A percentile compares a stretch with the other conserved stretches of the same genome.
These are phyloP conservation scores for Arthroderma sp. DNA, from an alignment of 2,329 filamentous ascomycete genomes.

Conservation along the genomic window DNA sequence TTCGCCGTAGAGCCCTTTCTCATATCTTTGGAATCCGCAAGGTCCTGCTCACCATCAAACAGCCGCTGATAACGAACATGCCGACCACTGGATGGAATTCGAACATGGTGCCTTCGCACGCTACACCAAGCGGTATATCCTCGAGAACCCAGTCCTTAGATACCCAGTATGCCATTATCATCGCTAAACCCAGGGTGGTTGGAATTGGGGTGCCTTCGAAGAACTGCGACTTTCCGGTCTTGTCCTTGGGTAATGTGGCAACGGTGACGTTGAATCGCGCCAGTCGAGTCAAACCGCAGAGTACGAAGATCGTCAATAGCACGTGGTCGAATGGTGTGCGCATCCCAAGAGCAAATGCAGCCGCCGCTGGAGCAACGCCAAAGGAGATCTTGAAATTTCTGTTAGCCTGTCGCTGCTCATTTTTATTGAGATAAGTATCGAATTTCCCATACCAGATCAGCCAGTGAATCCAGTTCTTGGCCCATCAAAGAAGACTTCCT, in stretches of 20 bases:
- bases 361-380: slow-evolving; percentile 74
- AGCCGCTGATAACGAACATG: slow-evolving; percentile 79
- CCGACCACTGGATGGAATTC: slow-evolving; percentile 76
- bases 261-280: slow-evolving; percentile 98
- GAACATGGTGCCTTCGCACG: slow-evolving; percentile 51
- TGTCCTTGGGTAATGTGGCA: slow-evolving; percentile 77
- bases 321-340: slow-evolving; percentile 75
- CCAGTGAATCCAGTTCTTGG: slow-evolving; percentile 89
- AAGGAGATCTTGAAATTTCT: slow-evolving; percentile 66
- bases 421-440: neutral
- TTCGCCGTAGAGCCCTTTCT: neutral
- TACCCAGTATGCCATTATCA: slow-evolving; percentile 81
- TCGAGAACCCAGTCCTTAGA: slow-evolving; percentile 66
- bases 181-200: slow-evolving; percentile 68
- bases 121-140: slow-evolving; percentile 61
- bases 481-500: slow-evolving; percentile 97
- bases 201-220: slow-evolving; percentile 97
- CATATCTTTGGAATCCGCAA: slow-evolving; percentile 84
- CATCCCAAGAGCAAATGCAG: slow-evolving; percentile 78
- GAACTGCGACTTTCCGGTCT: slow-evolving; percentile 78
- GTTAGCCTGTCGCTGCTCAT: neutral
- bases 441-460: slow-evolving; percentile 60
- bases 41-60: slow-evolving; percentile 88
- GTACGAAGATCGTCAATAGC: slow-evolving; percentile 72
- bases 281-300: slow-evolving; percentile 83